These are phyloP conservation scores for Brassica balearica DNA, from an alignment of 441 rosid species.

Conservation along the genomic window DNA sequence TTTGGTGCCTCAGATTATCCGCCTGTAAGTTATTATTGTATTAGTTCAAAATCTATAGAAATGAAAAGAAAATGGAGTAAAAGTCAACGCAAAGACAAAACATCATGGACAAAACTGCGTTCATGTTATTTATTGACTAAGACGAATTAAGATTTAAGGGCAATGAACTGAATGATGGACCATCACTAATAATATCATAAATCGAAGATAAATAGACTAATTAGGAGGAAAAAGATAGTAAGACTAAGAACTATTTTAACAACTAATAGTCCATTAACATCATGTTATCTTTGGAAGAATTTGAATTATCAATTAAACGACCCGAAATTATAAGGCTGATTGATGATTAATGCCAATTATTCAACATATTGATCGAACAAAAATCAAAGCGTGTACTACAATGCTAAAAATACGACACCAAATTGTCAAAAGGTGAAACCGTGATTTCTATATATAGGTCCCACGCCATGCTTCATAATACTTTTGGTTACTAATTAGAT, in stretches of 20 bases:
- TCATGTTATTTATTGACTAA: conserved; percentile 28
- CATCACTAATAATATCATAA: conserved; percentile 20
- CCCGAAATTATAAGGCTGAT: conserved; percentile 19
- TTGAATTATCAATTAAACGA: conserved; percentile 4
- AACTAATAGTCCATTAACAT: neutral
- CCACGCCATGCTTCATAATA: conserved; percentile 43
- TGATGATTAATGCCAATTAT: conserved; percentile 25
- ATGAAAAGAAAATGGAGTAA: neutral
- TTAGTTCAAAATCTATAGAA: conserved; percentile 11
- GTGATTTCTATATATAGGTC: conserved; percentile 40
- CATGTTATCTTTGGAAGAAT: neutral
- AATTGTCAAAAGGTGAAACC: conserved; percentile 39
- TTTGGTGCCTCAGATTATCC: conserved; percentile 90
- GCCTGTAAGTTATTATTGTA: conserved; percentile 67
- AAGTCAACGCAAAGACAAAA: conserved; percentile 1
- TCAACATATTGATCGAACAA: conserved; percentile 25
- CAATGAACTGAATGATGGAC: conserved; percentile 3
- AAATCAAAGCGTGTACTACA: conserved; percentile 21
- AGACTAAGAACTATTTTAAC: neutral
- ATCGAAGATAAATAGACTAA: neutral
- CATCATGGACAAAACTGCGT: conserved; percentile 9
- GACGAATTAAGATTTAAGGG: neutral
- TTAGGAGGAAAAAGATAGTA: neutral
- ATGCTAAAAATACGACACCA: conserved; percentile 34
- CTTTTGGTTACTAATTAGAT: conserved; percentile 15